These are phyloP conservation scores for Acanthamoeba triangularis DNA, from an alignment of 208 protist genomes.

Conservation along the genomic window DNA sequence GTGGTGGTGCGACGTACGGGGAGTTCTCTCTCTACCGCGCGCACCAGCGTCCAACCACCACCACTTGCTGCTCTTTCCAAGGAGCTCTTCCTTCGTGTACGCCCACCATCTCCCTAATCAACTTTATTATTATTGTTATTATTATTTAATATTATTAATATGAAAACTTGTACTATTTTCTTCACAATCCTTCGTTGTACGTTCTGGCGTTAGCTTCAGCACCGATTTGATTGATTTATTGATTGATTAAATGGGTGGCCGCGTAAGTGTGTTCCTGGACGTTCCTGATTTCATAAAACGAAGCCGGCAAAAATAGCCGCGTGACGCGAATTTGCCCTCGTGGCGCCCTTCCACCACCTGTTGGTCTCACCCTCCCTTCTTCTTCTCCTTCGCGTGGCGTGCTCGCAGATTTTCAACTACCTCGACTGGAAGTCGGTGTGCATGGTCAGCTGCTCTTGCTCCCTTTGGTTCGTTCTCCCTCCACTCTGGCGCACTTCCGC, in stretches of 20 bases:
- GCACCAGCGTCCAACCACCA: slow-evolving; percentile 2
- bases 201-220: too few species aligned
- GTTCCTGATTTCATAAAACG: neutral
- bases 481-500: neutral
- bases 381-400: neutral
- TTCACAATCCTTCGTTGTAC: too few species aligned
- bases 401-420: slow-evolving; percentile 1
- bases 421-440: slow-evolving; percentile 49
- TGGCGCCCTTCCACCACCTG: neutral
- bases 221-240: too few species aligned
- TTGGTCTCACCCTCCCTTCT: too few species aligned
- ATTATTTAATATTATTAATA: neutral
- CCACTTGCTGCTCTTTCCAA: neutral
- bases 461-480: neutral
- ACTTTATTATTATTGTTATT: neutral
- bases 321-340: too few species aligned
- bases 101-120: neutral
- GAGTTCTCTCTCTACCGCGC: neutral
- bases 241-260: too few species aligned
- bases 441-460: slow-evolving; percentile 49
- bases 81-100: slow-evolving; percentile 19
- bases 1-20: slow-evolving; percentile 4
- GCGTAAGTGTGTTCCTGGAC: neutral
- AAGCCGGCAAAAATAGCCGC: too few species aligned
- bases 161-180: too few species aligned